Percentiles rank a stretch among this genome's conserved stretches.
Conservation (phyloP, 2,329 filamentous ascomycete genomes). For the Verticillium albo-atrum region DNA sequence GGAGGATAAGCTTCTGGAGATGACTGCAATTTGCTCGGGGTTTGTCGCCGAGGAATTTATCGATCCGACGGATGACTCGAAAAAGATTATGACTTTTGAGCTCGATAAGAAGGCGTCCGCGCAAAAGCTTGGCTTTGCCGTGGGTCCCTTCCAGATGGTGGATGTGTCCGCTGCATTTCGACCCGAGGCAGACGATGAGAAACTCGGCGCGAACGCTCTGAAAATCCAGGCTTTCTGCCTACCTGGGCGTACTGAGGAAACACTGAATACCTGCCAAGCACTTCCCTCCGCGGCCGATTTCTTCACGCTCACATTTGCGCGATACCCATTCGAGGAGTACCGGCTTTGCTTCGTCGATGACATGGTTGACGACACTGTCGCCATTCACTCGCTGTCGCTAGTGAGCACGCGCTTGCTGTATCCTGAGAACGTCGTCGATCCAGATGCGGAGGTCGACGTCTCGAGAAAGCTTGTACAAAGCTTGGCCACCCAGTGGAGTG, state of each 20-base stretch:
- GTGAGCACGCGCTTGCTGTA: conserved; percentile 85
- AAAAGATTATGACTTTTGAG: conserved; percentile 84
- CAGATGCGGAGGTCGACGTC: conserved; percentile 73
- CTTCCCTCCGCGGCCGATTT: conserved; percentile 86
- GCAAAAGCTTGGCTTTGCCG: conserved; percentile 86
- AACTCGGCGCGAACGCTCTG: conserved; percentile 81
- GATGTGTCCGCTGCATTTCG: conserved; percentile 82
- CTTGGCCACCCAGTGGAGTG: conserved; percentile 88
- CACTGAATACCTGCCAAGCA: conserved; percentile 81
- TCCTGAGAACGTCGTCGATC: conserved; percentile 79
- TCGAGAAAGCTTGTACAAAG: conserved; percentile 79
- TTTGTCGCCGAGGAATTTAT: conserved; percentile 79
- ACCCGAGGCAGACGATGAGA: conserved; percentile 86
- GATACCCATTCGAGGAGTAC: conserved; percentile 88
- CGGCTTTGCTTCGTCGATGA: conserved; percentile 95
- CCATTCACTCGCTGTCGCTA: conserved; percentile 79
- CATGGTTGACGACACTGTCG: conserved; percentile 66
- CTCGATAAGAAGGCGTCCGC: conserved; percentile 72
- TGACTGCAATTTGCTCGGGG: conserved; percentile 87
- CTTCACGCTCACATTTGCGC: conserved; percentile 82
- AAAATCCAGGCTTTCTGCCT: conserved; percentile 90
- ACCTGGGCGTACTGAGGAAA: conserved; percentile 74
- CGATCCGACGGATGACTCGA: conserved; percentile 70
- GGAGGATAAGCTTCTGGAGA: conserved; percentile 82
- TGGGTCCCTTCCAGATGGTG: conserved; percentile 92